These are phyloP conservation scores for Durio zibethinus DNA, from an alignment of 345 rosid species.

Conservation along the genomic window DNA sequence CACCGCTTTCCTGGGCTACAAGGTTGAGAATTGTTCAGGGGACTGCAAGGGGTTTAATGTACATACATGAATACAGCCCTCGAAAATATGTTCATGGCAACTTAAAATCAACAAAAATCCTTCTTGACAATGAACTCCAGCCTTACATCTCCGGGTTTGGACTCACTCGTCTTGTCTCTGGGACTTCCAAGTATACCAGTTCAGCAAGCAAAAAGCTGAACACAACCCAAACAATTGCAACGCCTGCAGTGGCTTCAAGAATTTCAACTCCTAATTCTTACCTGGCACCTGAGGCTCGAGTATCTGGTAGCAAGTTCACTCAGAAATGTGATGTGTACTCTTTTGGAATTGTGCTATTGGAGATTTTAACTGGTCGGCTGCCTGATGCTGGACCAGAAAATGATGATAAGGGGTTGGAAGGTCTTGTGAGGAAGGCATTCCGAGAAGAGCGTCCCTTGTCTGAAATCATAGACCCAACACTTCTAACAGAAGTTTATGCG, in stretches of 20 bases:
- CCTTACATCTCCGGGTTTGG: constrained; percentile 84
- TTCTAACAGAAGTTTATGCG: constrained; percentile 52
- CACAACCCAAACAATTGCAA: constrained; percentile 36
- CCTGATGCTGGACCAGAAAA: constrained; percentile 60
- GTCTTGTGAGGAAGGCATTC: constrained; percentile 59
- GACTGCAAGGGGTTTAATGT: constrained; percentile 73
- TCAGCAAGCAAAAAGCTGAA: constrained; percentile 45
- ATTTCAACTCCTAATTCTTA: constrained; percentile 43
- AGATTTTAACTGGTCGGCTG: constrained; percentile 64
- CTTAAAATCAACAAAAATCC: constrained; percentile 77
- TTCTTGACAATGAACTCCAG: constrained; percentile 75
- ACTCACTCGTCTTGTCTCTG: constrained; percentile 51
- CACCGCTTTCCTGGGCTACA: constrained; percentile 65
- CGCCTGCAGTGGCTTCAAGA: constrained; percentile 43
- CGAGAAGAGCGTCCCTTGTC: constrained; percentile 63
- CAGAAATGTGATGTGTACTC: constrained; percentile 92
- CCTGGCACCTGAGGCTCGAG: constrained; percentile 85
- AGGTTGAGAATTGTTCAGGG: constrained; percentile 89
- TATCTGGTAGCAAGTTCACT: constrained; percentile 53
- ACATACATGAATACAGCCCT: constrained; percentile 76
- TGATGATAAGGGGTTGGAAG: constrained; percentile 63
- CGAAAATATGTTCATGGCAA: constrained; percentile 76
- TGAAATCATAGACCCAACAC: constrained; percentile 68
- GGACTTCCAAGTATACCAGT: constrained; percentile 37
- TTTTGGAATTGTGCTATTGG: constrained; percentile 79